A percentile compares a stretch with the other conserved stretches of the same genome.
Evolutionary conservation across 2,329 filamentous ascomycete species (phyloP).

Genomic region (Boeremia exigua): DNA sequence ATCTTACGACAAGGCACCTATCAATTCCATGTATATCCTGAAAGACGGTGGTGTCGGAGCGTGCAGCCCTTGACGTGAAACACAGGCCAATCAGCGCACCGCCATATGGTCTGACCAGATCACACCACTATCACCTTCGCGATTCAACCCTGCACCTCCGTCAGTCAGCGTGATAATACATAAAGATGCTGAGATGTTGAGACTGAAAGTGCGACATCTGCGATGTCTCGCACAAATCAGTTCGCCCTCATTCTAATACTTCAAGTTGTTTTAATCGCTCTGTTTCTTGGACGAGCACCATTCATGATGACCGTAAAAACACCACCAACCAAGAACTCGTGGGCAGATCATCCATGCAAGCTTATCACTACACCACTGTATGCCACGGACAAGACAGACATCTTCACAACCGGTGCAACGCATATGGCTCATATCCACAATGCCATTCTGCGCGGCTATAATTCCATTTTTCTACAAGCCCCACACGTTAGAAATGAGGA

Average conservation of each 20-base stretch:
- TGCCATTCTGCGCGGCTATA: constrained; percentile 49
- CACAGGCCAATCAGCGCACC: neutral
- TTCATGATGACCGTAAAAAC: constrained; percentile 14
- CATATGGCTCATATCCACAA: constrained; percentile 52
- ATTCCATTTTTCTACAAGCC: constrained; percentile 50
- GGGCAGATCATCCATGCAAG: constrained; percentile 41
- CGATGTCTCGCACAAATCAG: constrained; percentile 2
- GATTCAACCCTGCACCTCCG: neutral
- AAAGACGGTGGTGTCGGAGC: neutral
- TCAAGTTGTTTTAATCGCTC: constrained; percentile 13
- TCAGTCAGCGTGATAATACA: neutral
- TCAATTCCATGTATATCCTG: neutral
- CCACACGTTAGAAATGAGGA: constrained; percentile 38
- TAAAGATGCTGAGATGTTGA: neutral
- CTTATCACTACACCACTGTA: constrained; percentile 39
- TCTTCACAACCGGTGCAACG: constrained; percentile 43
- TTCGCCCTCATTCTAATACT: constrained; percentile 15
- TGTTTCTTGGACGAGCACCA: constrained; percentile 14
- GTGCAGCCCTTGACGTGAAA: neutral
- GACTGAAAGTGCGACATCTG: neutral
- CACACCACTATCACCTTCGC: constrained; percentile 13
- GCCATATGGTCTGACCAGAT: constrained; percentile 8
- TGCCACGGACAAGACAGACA: constrained; percentile 41
- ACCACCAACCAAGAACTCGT: constrained; percentile 22
- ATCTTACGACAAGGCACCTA: neutral